These are phyloP conservation scores for Colletotrichum sp. DNA, from an alignment of 2,329 filamentous ascomycete genomes.

Conservation along the genomic window DNA sequence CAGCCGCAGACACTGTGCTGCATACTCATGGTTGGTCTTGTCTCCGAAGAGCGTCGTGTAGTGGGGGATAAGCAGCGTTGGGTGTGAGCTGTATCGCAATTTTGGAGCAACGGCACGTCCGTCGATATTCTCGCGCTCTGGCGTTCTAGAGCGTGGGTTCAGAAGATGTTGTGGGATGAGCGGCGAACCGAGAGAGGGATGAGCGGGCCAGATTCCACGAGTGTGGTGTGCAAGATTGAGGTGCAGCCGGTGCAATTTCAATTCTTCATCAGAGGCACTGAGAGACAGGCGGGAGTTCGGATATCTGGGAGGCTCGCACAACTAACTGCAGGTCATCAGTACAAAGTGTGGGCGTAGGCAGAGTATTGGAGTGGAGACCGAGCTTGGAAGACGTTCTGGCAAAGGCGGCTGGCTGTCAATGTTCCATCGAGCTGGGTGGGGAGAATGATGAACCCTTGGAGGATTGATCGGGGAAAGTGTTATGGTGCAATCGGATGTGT, in stretches of 20 bases:
- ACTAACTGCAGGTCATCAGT: not conserved
- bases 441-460: conserved; percentile 17
- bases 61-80: not conserved
- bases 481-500: too few relatives aligned
- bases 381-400: not conserved
- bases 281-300: not conserved
- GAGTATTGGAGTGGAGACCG: not conserved
- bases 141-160: not conserved
- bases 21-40: not conserved
- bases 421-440: not conserved
- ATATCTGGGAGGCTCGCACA: not conserved
- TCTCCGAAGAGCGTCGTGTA: not conserved
- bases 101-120: not conserved
- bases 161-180: not conserved
- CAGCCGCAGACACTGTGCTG: not conserved
- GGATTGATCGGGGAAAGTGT: conserved; percentile 8
- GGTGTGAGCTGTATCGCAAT: not conserved
- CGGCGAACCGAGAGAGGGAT: conserved; percentile 6
- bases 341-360: not conserved
- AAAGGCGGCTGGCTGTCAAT: conserved; percentile 16
- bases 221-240: not conserved
- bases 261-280: not conserved
- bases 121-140: not conserved
- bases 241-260: conserved; percentile 14
- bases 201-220: not conserved